Percentiles rank a stretch among this genome's conserved stretches.
Evolutionary conservation across 2,329 filamentous ascomycete species (phyloP).

Genomic region (Colletotrichum godetiae): DNA sequence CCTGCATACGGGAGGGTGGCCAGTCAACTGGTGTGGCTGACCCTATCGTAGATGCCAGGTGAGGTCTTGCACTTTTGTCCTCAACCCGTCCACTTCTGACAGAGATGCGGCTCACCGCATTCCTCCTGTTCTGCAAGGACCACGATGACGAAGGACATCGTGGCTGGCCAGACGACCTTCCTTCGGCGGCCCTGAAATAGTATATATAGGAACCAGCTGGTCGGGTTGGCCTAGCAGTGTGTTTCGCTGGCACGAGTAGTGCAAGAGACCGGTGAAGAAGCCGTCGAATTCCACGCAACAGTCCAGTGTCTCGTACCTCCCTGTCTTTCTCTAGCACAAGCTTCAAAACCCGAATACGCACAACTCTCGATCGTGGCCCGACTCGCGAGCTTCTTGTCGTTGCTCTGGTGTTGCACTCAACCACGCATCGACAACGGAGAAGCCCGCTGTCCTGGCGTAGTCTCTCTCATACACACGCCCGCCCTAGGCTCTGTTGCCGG

Average conservation of each 20-base stretch:
- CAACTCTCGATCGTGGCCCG: neutral
- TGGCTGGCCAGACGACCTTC: neutral
- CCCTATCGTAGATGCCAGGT: neutral
- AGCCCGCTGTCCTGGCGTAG: neutral
- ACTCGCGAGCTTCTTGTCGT: neutral
- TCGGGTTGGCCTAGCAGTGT: neutral
- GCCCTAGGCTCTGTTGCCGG: neutral
- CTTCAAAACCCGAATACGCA: neutral
- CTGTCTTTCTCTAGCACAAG: neutral
- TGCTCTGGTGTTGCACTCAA: neutral
- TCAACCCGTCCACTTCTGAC: neutral
- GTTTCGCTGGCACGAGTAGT: conserved; percentile 1
- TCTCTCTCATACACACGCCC: neutral
- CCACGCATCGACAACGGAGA: neutral
- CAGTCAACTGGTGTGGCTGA: neutral
- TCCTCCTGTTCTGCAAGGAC: neutral
- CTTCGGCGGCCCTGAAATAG: neutral
- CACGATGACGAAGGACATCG: neutral
- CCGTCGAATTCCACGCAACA: neutral
- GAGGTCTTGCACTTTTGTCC: neutral
- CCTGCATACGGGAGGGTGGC: neutral
- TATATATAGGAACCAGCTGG: neutral
- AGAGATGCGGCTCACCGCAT: neutral
- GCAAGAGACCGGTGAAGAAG: neutral
- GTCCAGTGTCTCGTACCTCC: neutral